Evolutionary conservation across 345 rosid species (phyloP).

Genomic region (Streptanthus diversifolius): DNA sequence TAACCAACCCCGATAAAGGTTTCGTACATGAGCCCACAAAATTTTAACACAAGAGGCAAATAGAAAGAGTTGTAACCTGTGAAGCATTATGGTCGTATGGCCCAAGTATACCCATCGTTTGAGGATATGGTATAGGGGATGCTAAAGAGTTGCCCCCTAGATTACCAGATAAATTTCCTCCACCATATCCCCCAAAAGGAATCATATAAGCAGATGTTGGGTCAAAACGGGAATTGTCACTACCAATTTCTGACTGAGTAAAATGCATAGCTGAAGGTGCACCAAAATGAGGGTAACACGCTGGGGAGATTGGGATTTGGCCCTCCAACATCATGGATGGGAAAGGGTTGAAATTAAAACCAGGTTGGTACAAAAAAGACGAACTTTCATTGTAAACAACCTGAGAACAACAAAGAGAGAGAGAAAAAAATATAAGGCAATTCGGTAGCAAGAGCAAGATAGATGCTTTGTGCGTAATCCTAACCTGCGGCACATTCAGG

Average conservation of each 20-base stretch:
- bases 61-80: constrained; percentile 43
- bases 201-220: constrained; percentile 52
- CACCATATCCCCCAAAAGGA: constrained; percentile 54
- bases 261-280: constrained; percentile 46
- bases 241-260: constrained; percentile 42
- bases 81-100: constrained; percentile 56
- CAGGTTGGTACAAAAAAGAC: constrained; percentile 50
- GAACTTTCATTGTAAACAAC: constrained; percentile 55
- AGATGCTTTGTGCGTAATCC: no score
- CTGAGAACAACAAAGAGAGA: constrained; percentile 26
- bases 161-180: constrained; percentile 38
- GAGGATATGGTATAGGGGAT: constrained; percentile 52
- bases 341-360: constrained; percentile 50
- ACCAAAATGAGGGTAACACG: constrained; percentile 42
- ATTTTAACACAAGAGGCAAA: background rate
- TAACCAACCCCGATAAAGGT: background rate
- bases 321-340: constrained; percentile 57
- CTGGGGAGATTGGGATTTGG: constrained; percentile 50
- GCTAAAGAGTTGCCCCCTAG: constrained; percentile 40
- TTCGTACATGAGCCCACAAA: background rate
- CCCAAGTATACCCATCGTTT: constrained; percentile 68
- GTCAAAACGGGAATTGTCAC: constrained; percentile 42
- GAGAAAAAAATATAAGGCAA: no score
- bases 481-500: constrained; percentile 53
- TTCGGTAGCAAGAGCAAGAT: no score